Conservation (phyloP, 805 yeast genomes). For the Sporopachydermia quercuum region DNA sequence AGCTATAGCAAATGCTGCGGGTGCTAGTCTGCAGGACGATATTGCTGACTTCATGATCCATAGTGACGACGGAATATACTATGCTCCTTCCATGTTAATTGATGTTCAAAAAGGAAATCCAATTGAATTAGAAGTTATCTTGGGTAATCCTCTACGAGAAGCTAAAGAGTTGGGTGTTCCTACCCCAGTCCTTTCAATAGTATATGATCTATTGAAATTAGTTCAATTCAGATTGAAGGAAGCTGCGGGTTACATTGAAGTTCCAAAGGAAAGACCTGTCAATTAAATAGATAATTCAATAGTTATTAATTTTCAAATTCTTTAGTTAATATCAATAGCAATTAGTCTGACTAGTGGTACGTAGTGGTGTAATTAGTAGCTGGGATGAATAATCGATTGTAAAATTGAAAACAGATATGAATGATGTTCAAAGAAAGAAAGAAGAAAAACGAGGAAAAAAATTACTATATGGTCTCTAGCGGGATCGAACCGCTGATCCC, state of each 20-base stretch:
- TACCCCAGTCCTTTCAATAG: conserved; percentile 43
- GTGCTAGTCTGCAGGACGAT: conserved; percentile 36
- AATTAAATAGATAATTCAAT: background rate
- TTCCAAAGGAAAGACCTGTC: conserved; percentile 30
- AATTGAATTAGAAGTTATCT: conserved; percentile 56
- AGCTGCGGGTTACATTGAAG: conserved; percentile 26
- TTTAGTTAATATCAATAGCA: no score
- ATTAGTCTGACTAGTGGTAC: no score
- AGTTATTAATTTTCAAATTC: background rate
- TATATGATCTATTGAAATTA: conserved; percentile 45
- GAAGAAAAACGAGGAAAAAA: background rate
- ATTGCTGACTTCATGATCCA: conserved; percentile 35
- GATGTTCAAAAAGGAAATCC: conserved; percentile 52
- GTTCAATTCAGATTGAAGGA: conserved; percentile 52
- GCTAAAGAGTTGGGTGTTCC: conserved; percentile 32
- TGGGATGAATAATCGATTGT: no score
- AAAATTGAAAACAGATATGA: no score
- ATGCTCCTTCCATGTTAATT: conserved; percentile 60
- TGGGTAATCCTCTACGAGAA: conserved; percentile 45
- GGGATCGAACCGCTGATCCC: conserved; percentile 1
- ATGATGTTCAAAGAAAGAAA: no score
- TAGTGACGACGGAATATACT: conserved; percentile 43
- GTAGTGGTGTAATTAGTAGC: no score
- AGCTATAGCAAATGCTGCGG: conserved; percentile 55
- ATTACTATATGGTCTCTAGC: background rate